Conservation (phyloP, 2,329 filamentous ascomycete species). For the Dothiorella sarmentorum region DNA sequence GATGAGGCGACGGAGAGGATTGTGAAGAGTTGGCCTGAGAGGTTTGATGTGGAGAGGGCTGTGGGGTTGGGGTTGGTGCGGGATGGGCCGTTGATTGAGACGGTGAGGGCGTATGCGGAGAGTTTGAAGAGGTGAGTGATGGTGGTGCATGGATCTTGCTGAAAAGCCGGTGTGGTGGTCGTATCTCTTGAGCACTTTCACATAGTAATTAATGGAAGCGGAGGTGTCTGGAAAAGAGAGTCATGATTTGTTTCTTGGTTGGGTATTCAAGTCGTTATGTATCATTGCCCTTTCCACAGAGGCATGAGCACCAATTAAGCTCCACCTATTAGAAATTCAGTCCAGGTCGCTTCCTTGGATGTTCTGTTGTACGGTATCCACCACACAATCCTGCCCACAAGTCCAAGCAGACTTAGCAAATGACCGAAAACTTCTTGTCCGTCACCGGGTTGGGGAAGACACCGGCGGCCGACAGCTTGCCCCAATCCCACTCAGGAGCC, state of each 20-base stretch:
- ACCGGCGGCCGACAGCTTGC: constrained; percentile 47
- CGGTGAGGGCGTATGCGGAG: constrained; percentile 11
- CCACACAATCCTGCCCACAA: neutral
- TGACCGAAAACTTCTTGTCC: constrained; percentile 26
- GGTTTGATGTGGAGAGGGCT: constrained; percentile 54
- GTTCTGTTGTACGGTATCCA: neutral
- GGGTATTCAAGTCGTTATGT: constrained; percentile 3
- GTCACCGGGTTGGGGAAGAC: constrained; percentile 46
- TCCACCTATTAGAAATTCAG: neutral
- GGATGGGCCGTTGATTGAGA: constrained; percentile 48
- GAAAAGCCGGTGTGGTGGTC: neutral
- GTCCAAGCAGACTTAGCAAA: neutral
- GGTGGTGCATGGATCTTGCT: neutral
- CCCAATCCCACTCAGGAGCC: constrained; percentile 54
- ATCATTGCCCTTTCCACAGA: neutral
- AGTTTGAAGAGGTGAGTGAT: constrained; percentile 2
- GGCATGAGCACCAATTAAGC: neutral
- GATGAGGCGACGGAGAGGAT: constrained; percentile 46
- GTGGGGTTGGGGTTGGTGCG: constrained; percentile 50
- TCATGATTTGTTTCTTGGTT: neutral
- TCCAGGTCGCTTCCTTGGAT: neutral
- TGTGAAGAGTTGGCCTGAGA: constrained; percentile 50
- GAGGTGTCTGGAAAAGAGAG: neutral
- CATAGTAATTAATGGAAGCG: neutral
- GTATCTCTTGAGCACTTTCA: neutral